These are phyloP conservation scores for Tetragonia tetragonoides DNA, from an alignment of 148 eudicot genomes.

Conservation along the genomic window DNA sequence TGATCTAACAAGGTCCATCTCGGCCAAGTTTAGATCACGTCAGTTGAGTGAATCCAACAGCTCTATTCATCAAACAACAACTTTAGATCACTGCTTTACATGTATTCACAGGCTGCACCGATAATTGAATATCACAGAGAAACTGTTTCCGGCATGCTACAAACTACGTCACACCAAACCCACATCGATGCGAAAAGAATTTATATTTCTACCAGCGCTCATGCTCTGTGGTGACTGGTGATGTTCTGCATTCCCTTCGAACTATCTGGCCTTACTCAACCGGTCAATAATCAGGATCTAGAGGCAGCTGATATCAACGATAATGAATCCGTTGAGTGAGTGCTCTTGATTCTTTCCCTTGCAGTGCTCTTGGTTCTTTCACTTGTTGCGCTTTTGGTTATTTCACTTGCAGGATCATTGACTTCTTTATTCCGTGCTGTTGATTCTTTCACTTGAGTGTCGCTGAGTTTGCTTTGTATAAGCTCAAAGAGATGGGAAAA, in stretches of 20 bases:
- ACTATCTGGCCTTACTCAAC: conserved; percentile 47
- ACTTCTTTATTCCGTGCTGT: too few species aligned
- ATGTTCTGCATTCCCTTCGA: conserved; percentile 28
- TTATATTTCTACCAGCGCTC: conserved; percentile 16
- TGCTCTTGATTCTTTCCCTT: too few species aligned
- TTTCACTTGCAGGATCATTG: conserved; percentile 25
- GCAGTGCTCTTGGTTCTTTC: too few species aligned
- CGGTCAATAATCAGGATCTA: conserved; percentile 57
- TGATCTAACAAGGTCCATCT: neutral
- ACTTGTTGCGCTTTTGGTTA: neutral
- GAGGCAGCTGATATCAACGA: conserved; percentile 86
- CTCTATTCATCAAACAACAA: neutral
- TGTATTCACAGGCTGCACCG: conserved; percentile 32
- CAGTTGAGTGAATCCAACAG: too few species aligned
- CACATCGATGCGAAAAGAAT: conserved; percentile 25
- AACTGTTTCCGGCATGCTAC: conserved; percentile 26
- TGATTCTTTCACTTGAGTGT: too few species aligned
- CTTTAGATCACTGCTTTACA: conserved; percentile 41
- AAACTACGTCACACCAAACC: conserved; percentile 35
- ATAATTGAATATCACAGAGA: conserved; percentile 19
- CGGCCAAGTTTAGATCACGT: too few species aligned
- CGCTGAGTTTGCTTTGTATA: conserved; percentile 67
- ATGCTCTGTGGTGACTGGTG: conserved; percentile 29
- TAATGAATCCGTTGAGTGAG: conserved; percentile 54
- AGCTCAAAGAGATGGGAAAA: conserved; percentile 94